Base-by-base conservation (phyloP, 2,329 filamentous ascomycete species). In the Emmonsiellopsis sp. region DNA sequence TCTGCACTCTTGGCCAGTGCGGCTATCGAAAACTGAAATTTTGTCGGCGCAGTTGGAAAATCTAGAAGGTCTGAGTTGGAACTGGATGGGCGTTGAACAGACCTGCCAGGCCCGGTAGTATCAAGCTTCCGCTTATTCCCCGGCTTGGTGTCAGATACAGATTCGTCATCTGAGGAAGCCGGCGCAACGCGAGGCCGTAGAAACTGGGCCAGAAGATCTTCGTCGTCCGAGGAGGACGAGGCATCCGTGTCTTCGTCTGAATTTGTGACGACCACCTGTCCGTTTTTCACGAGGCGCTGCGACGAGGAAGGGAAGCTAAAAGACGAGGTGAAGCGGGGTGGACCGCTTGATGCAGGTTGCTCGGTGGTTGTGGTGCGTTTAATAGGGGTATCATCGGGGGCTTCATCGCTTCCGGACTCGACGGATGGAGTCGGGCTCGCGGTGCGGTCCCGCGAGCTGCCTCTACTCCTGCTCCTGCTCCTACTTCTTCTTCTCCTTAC, bases 201-300 rank as follows among this genome's bases (percentile, higher is more conserved):
- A 21, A 66, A 63, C 37, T 55, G 61, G 17, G 62, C 60, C 13
- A 78, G 62, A 1, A 85, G 65, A 43, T 78, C 74, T 5, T 78
- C 76, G 32, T 78, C 76, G 55, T 78, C 77, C 17, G 82, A 62
- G 1, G 75, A 78, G 50, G 70, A 74, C 54, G 79, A 73, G 0
- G 84, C 85, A 48, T 80, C 77, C 32, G 77, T 78, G 14, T 79
- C 79, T n/a, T 87, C 85, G 62, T 91, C 87, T 0, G 87, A 90
- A 52, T 81, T 84, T 45, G 77, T 77, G 42, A 91, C 73, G 2
- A 77, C 65, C 53, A 76, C 68, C 51, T 75, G 65, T 2, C 80
- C 80, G 60, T 77, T 71, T 54, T 73, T 86, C 53, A 85, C 33
- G 9, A 59, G 51, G 14, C 57, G 50, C 50, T 59, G 57, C 10